Evolutionary conservation across 345 rosid genomes (phyloP).

Genomic region (Ceriops tagal): DNA sequence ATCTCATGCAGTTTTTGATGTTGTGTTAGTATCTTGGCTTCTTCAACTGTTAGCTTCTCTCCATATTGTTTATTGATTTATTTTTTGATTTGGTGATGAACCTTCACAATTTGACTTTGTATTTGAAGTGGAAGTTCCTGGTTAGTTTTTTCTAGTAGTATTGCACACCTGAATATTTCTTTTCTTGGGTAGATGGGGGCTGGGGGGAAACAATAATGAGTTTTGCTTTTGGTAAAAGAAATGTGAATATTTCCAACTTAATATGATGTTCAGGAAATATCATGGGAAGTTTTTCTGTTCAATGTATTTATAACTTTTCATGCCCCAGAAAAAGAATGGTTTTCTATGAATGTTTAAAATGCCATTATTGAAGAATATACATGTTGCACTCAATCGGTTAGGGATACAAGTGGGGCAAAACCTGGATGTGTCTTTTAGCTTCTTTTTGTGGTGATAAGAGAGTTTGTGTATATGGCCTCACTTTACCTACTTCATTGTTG

Average conservation of each 20-base stretch:
- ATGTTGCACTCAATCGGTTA: too few species aligned
- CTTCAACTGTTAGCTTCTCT: conserved; percentile 22
- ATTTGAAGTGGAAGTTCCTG: background rate
- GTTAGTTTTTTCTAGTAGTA: background rate
- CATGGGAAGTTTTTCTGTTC: too few species aligned
- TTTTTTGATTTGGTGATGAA: background rate
- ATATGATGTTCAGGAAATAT: too few species aligned
- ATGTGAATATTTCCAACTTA: background rate
- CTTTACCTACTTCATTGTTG: background rate
- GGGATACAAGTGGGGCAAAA: too few species aligned
- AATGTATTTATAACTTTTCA: too few species aligned
- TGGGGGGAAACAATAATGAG: background rate
- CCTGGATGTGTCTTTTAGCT: too few species aligned
- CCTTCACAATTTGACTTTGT: background rate
- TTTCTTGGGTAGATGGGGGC: background rate
- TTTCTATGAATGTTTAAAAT: too few species aligned
- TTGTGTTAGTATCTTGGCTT: conserved; percentile 45
- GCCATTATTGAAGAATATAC: too few species aligned
- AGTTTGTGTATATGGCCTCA: background rate
- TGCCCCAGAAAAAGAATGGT: too few species aligned
- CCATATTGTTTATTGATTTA: background rate
- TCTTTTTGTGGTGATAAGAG: too few species aligned
- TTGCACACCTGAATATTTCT: too few species aligned
- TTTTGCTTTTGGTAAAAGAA: background rate
- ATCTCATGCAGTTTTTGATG: conserved; percentile 45